These are phyloP conservation scores for Fomitopsis schrenkii DNA, from an alignment of 1,284 basidiomycete genomes.

Conservation along the genomic window DNA sequence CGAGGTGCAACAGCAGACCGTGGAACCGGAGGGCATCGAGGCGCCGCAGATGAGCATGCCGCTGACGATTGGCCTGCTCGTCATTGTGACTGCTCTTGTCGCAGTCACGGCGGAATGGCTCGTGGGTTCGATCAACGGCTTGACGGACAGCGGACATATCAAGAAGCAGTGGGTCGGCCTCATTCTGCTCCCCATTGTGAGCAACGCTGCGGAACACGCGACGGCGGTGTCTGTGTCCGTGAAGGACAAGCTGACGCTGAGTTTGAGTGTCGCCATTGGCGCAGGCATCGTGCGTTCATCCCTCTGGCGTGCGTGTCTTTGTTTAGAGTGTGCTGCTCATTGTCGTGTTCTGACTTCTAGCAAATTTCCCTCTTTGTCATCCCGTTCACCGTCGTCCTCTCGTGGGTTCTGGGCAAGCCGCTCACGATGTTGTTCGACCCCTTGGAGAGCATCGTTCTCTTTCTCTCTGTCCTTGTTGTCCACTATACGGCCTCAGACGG, in stretches of 20 bases:
- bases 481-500: slow-evolving; percentile 31
- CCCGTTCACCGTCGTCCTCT: slow-evolving; percentile 65
- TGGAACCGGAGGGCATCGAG: slow-evolving; percentile 37
- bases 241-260: slow-evolving; percentile 74
- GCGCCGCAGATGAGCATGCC: slow-evolving; percentile 51
- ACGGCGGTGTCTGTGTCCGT: slow-evolving; percentile 87
- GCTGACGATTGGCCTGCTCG: slow-evolving; percentile 52
- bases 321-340: not conserved
- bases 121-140: slow-evolving; percentile 74
- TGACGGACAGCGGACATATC: slow-evolving; percentile 48
- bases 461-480: slow-evolving; percentile 28
- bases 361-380: slow-evolving; percentile 88
- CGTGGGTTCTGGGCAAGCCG: slow-evolving; percentile 64
- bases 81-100: slow-evolving; percentile 62
- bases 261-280: slow-evolving; percentile 83
- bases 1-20: slow-evolving; percentile 10
- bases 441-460: slow-evolving; percentile 58
- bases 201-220: slow-evolving; percentile 85
- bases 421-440: slow-evolving; percentile 63
- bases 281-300: slow-evolving; percentile 71
- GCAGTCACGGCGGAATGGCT: slow-evolving; percentile 86
- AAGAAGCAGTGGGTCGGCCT: slow-evolving; percentile 80
- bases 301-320: not conserved
- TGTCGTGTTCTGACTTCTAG: slow-evolving; percentile 47
- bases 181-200: slow-evolving; percentile 85